Percentiles rank a stretch among this genome's conserved stretches.
These are phyloP conservation scores for Chrysoporthe cubensis DNA, from an alignment of 2,329 filamentous ascomycete species.

Conservation along the genomic window DNA sequence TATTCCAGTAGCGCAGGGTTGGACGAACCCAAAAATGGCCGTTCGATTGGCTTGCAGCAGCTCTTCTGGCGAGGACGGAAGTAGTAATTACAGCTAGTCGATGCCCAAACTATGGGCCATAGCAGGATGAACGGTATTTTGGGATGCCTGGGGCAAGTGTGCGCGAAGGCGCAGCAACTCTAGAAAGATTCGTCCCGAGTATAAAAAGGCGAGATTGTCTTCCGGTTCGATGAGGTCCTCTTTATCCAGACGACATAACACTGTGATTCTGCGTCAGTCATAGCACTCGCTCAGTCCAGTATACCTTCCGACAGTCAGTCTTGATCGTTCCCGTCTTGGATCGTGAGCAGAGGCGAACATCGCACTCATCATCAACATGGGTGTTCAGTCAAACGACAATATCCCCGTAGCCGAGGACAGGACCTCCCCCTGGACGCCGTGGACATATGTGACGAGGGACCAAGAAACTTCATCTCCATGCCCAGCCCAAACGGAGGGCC, in stretches of 20 bases:
- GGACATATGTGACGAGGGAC: background rate
- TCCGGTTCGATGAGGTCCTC: no score
- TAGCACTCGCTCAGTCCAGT: background rate
- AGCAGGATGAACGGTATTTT: no score
- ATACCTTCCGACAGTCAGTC: background rate
- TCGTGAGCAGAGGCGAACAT: background rate
- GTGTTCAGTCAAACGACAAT: background rate
- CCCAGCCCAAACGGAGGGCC: background rate
- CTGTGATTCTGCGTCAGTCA: background rate
- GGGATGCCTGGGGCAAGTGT: no score
- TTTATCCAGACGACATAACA: background rate
- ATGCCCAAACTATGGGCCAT: no score
- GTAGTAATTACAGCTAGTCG: no score
- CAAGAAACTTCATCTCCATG: no score
- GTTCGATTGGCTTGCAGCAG: background rate
- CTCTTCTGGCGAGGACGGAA: no score
- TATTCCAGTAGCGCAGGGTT: background rate
- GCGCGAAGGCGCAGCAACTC: no score
- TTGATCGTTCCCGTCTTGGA: background rate
- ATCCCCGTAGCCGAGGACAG: background rate
- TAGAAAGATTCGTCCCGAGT: background rate
- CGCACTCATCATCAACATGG: background rate
- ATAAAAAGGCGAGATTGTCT: background rate
- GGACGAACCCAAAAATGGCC: background rate
- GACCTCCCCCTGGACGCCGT: background rate